These are phyloP conservation scores for Cyathus striatus DNA, from an alignment of 768 basidiomycete species.

Conservation along the genomic window DNA sequence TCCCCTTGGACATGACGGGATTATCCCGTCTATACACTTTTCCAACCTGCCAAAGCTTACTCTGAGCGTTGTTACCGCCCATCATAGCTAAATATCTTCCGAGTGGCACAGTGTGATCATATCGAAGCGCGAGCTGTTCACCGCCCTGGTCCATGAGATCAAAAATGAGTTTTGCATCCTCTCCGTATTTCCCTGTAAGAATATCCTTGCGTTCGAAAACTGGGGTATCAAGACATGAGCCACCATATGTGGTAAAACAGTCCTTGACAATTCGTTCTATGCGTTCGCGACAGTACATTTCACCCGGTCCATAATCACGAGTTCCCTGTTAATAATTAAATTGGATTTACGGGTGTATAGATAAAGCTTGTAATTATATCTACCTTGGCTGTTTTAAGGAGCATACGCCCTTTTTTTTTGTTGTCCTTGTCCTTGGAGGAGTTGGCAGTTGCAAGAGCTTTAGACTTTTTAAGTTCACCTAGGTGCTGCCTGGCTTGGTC, in stretches of 20 bases:
- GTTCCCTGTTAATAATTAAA: conserved; percentile 59
- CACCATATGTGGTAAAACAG: conserved; percentile 86
- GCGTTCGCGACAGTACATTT: conserved; percentile 89
- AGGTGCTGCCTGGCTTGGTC: too few relatives aligned
- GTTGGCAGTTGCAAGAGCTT: too few relatives aligned
- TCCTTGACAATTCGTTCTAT: conserved; percentile 87
- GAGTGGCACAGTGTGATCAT: conserved; percentile 96
- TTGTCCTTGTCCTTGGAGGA: too few relatives aligned
- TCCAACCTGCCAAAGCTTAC: conserved; percentile 96
- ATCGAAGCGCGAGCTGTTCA: conserved; percentile 89
- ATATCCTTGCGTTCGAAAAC: conserved; percentile 98
- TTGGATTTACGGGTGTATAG: neutral
- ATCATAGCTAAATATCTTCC: conserved; percentile 95
- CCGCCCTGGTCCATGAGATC: conserved; percentile 98
- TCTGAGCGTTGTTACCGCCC: conserved; percentile 65
- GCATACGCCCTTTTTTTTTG: conserved; percentile 65
- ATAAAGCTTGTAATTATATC: conserved; percentile 14
- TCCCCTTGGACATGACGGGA: conserved; percentile 95
- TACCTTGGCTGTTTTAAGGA: conserved; percentile 94
- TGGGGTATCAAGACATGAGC: conserved; percentile 91
- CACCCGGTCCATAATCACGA: conserved; percentile 86
- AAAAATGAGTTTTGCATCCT: conserved; percentile 96
- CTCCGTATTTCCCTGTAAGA: conserved; percentile 93
- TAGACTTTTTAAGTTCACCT: too few relatives aligned
- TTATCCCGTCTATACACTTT: conserved; percentile 97